phyloP scores from a whole-genome alignment of 1,284 basidiomycete genomes.

The Inonotus obliquus region DNA sequence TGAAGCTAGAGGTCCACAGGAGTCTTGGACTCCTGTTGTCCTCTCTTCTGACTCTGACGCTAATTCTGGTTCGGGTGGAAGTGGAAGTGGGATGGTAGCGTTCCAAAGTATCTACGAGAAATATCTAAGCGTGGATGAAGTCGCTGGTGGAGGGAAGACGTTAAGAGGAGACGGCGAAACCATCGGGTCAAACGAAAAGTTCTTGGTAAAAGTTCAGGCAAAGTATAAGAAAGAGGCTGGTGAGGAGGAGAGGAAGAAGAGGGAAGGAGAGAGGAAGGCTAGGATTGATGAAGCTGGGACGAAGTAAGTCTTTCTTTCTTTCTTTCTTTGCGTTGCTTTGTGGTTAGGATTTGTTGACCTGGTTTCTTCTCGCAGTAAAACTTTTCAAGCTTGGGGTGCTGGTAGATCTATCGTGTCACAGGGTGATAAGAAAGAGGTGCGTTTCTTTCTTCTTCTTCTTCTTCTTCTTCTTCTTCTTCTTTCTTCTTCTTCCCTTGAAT shows the following conservation, averaged over 20 bases:
- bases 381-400: slow-evolving; percentile 86
- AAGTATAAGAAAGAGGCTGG: slow-evolving; percentile 86
- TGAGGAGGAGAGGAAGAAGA: slow-evolving; percentile 76
- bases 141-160: slow-evolving; percentile 73
- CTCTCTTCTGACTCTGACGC: too few relatives aligned
- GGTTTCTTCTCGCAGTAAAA: slow-evolving; percentile 43
- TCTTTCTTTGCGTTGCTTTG: too few relatives aligned
- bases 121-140: slow-evolving; percentile 76
- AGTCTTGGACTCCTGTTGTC: slow-evolving; percentile 80
- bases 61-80: too few relatives aligned
- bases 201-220: slow-evolving; percentile 86
- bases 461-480: too few relatives aligned
- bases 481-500: too few relatives aligned
- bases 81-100: slow-evolving; percentile 62
- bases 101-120: slow-evolving; percentile 85
- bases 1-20: slow-evolving; percentile 81
- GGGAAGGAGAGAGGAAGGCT: slow-evolving; percentile 36
- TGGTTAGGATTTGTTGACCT: slow-evolving; percentile 4
- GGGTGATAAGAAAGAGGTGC: slow-evolving; percentile 68
- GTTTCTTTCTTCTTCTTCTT: slow-evolving; percentile 21
- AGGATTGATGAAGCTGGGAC: slow-evolving; percentile 63
- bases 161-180: slow-evolving; percentile 81
- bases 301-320: slow-evolving; percentile 50
- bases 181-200: slow-evolving; percentile 75
- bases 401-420: slow-evolving; percentile 68